A percentile compares a stretch with the other conserved stretches of the same genome.
These are phyloP conservation scores for Volvox reticuliferus DNA, from an alignment of 139 green algal genomes.

Conservation along the genomic window DNA sequence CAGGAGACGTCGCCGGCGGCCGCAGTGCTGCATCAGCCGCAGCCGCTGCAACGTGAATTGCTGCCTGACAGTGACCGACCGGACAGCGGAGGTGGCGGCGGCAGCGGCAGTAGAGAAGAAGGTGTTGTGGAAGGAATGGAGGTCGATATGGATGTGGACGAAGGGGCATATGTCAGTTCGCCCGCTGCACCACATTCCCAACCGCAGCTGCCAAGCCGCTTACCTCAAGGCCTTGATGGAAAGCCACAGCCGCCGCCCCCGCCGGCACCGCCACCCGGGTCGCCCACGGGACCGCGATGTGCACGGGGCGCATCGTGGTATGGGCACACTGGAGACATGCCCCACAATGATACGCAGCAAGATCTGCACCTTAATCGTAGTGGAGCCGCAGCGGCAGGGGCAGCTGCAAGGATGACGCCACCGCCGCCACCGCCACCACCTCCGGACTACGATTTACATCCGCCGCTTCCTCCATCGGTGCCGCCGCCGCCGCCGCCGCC, in stretches of 20 bases:
- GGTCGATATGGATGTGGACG: constrained; percentile 28
- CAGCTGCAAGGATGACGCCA: background rate
- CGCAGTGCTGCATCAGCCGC: background rate
- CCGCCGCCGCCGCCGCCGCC: background rate
- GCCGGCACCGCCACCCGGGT: background rate
- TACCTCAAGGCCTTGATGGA: background rate
- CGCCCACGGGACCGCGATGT: background rate
- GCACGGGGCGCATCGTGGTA: no score
- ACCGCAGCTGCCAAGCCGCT: background rate
- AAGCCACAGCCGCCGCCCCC: no score
- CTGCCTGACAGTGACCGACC: background rate
- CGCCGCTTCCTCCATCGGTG: background rate
- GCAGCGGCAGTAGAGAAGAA: constrained; percentile 6
- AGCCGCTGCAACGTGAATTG: background rate
- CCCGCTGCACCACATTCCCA: background rate
- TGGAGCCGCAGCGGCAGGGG: background rate
- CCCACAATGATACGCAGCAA: background rate
- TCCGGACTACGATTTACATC: no score
- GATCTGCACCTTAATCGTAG: background rate
- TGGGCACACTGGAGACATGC: background rate
- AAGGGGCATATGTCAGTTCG: background rate
- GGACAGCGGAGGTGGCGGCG: background rate
- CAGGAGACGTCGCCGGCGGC: background rate
- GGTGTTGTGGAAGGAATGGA: constrained; percentile 6
- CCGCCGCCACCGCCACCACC: background rate